Evolutionary conservation across 805 yeast species (phyloP), one percentile per base, ranked within the genome.

Genomic region (Monosporozyma yasuniensis): DNA sequence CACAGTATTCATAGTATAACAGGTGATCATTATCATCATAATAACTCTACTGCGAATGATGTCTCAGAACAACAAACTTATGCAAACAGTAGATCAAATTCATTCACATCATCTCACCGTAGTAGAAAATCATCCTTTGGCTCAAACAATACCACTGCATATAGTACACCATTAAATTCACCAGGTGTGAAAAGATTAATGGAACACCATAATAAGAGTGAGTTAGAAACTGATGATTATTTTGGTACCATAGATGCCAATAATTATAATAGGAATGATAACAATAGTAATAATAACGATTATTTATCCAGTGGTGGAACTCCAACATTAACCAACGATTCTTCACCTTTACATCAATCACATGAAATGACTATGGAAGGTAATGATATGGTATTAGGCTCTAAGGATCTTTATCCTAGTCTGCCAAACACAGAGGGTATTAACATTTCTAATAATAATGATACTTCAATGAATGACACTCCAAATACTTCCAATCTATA

Each of bases 151-250:
- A 60, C 60, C 37, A 59, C 66, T 16, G 61, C 65, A 16, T 64
- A 60, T 44, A 60, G 61, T 48, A 66, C 66, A 23, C 72, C 65
- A 22, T 51, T 61, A 50, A 63, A 61, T 52, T 68, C 64, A 25
- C 68, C 63, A 8, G 68, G 65, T 1, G 48, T 59, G 32, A 39
- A 39, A 39, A 39, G 42, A 14, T 39, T 21, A 39, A 11, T 21
- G n/a, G 42, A 39, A 27, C 35, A 44, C 19, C 27, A 14, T 21
- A 44, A 21, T 34, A 44, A 44, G 21, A 30, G 14, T 7, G 39
- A 23, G 18, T 14, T 11, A 16, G 46, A 44, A 44, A 16, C 23
- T 19, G 46, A 23, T 21, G 46, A 44, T 30, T 44, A 44, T 30
- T 44, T 44, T 30, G 46, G 39, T 28, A 10, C 22, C 18, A 25